A percentile compares a stretch with the other conserved stretches of the same genome.
Conservation (phyloP, 768 basidiomycete genomes). For the Leccinum rimulosum region DNA sequence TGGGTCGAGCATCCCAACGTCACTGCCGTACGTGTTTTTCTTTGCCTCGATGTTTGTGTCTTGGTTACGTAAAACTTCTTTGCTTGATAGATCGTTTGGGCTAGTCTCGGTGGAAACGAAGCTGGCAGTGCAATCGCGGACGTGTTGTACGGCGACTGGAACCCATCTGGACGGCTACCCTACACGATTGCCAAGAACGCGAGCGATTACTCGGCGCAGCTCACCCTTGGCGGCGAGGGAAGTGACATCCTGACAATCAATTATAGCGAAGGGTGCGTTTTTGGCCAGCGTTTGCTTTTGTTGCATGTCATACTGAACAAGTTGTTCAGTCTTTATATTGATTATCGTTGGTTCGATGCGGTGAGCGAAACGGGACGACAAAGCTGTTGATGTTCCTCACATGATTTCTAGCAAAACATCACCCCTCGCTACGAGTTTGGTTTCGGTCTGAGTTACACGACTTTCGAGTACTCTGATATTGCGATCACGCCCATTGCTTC, state of each 20-base stretch:
- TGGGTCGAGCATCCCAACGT: constrained; percentile 80
- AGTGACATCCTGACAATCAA: constrained; percentile 45
- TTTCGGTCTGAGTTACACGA: constrained; percentile 84
- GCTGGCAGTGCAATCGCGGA: constrained; percentile 76
- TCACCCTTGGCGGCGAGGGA: constrained; percentile 25
- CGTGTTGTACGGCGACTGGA: constrained; percentile 72
- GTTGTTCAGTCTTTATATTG: constrained; percentile 51
- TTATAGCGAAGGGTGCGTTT: constrained; percentile 52
- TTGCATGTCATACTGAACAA: background rate
- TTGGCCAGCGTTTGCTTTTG: background rate
- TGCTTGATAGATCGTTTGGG: constrained; percentile 41
- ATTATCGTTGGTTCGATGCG: constrained; percentile 71
- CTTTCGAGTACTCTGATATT: constrained; percentile 68
- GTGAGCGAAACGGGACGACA: constrained; percentile 37
- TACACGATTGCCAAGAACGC: constrained; percentile 67
- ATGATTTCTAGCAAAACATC: constrained; percentile 52
- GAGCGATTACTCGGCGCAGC: constrained; percentile 50
- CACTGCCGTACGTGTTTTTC: constrained; percentile 51
- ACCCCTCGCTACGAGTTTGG: constrained; percentile 87
- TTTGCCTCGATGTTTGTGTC: constrained; percentile 14
- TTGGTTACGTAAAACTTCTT: background rate
- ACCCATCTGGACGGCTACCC: constrained; percentile 71
- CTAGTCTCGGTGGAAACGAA: constrained; percentile 67
- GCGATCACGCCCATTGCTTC: constrained; percentile 41
- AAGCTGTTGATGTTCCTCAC: background rate